phyloP scores from a whole-genome alignment of 2,329 filamentous ascomycete species.

The Colletotrichum salicis region DNA sequence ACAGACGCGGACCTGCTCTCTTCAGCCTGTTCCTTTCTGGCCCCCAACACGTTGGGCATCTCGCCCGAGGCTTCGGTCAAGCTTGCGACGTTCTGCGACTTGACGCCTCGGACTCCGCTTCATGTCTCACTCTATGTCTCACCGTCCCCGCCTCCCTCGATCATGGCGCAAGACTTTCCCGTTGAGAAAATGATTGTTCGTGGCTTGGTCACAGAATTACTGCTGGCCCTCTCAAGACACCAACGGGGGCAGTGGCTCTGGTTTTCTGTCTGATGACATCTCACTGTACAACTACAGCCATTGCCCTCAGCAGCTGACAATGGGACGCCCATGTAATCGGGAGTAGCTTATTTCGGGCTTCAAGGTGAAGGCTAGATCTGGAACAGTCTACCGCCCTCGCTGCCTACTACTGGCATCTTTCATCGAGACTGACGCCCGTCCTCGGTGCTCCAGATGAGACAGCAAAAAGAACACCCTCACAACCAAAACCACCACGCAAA shows the following conservation, averaged over 20 bases:
- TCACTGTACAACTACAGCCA: background rate
- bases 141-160: background rate
- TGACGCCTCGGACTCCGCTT: background rate
- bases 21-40: background rate
- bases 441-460: background rate
- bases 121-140: background rate
- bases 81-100: background rate
- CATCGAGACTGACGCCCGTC: background rate
- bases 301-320: background rate
- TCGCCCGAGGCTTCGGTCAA: conserved; percentile 1
- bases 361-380: background rate
- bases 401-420: background rate
- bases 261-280: background rate
- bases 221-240: background rate
- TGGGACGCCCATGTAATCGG: background rate
- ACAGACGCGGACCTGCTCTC: background rate
- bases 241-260: background rate
- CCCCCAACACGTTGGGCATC: background rate
- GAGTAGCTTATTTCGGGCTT: background rate
- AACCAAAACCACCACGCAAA: background rate
- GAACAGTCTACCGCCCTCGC: background rate
- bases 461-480: background rate
- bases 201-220: background rate
- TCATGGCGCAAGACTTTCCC: background rate
- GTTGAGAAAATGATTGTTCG: background rate